Evolutionary conservation across 352 stramenopile species (phyloP).

Genomic region (Phytophthora hibernalis): DNA sequence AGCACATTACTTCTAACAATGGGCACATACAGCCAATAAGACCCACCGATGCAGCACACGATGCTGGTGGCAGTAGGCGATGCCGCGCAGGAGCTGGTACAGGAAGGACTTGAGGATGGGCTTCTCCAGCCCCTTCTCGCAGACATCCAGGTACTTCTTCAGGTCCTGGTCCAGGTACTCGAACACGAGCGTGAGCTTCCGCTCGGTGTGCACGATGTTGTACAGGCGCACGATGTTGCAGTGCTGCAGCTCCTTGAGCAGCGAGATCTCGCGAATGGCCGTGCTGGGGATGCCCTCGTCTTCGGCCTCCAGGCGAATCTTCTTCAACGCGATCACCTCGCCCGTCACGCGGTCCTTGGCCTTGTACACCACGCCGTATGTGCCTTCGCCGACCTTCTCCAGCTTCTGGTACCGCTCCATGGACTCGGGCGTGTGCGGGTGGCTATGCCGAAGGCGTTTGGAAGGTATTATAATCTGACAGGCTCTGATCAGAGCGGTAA

Average conservation of each 20-base stretch:
- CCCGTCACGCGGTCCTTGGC: slow-evolving; percentile 95
- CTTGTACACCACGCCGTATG: slow-evolving; percentile 99
- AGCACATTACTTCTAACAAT: background rate
- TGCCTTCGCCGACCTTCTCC: slow-evolving; percentile 98
- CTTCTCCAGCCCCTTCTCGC: slow-evolving; percentile 96
- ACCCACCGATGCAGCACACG: slow-evolving; percentile 91
- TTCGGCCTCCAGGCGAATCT: slow-evolving; percentile 98
- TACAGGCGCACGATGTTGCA: slow-evolving; percentile 99
- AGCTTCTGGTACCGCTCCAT: slow-evolving; percentile 96
- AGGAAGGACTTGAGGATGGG: slow-evolving; percentile 96
- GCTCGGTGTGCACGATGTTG: slow-evolving; percentile 99
- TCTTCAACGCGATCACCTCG: slow-evolving; percentile 99
- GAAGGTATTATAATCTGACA: slow-evolving; percentile 19
- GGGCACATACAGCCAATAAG: background rate
- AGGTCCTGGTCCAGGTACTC: slow-evolving; percentile 99
- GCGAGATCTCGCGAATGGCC: slow-evolving; percentile 98
- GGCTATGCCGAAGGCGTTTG: slow-evolving; percentile 11
- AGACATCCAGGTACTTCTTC: slow-evolving; percentile 99
- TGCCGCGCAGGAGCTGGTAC: slow-evolving; percentile 98
- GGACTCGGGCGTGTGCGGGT: slow-evolving; percentile 13
- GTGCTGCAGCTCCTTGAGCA: slow-evolving; percentile 98
- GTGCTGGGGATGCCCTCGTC: slow-evolving; percentile 99
- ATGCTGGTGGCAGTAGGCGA: slow-evolving; percentile 99
- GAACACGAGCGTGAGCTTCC: slow-evolving; percentile 99
- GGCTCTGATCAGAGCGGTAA: slow-evolving; percentile 14